Percentiles rank a stretch among this genome's conserved stretches.
Conservation (phyloP, 257 asterid species). For the Solanum bulbocastanum region DNA sequence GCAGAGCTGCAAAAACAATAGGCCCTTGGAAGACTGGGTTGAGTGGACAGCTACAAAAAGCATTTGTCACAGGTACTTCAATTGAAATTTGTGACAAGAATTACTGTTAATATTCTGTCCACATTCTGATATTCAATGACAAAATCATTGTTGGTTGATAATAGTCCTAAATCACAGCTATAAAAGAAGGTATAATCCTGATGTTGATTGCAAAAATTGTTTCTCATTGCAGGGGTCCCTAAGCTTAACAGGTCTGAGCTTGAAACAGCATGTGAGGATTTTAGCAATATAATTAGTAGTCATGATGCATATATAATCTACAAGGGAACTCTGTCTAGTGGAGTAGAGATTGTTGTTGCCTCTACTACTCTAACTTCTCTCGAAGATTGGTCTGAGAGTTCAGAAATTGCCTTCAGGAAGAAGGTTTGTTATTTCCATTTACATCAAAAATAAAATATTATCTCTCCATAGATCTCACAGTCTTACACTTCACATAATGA, state of each 20-base stretch:
- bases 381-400: conserved; percentile 65
- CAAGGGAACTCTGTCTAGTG: conserved; percentile 89
- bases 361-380: conserved; percentile 53
- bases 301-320: conserved; percentile 48
- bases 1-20: conserved; percentile 53
- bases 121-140: background rate
- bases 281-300: conserved; percentile 62
- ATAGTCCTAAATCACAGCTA: background rate
- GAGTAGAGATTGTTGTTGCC: conserved; percentile 82
- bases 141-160: background rate
- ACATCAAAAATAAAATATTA: background rate
- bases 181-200: background rate
- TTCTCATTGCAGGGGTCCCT: conserved; percentile 58
- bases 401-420: conserved; percentile 59
- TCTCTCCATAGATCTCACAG: background rate
- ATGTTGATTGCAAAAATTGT: background rate
- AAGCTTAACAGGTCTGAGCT: conserved; percentile 75
- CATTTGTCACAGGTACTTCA: conserved; percentile 67
- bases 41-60: conserved; percentile 94
- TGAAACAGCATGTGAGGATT: conserved; percentile 90
- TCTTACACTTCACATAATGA: background rate
- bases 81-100: background rate
- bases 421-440: conserved; percentile 35
- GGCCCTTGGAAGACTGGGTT: conserved; percentile 88
- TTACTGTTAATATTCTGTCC: background rate